phyloP scores from a whole-genome alignment of 2,329 filamentous ascomycete species.

The Hypoxylon sp. region DNA sequence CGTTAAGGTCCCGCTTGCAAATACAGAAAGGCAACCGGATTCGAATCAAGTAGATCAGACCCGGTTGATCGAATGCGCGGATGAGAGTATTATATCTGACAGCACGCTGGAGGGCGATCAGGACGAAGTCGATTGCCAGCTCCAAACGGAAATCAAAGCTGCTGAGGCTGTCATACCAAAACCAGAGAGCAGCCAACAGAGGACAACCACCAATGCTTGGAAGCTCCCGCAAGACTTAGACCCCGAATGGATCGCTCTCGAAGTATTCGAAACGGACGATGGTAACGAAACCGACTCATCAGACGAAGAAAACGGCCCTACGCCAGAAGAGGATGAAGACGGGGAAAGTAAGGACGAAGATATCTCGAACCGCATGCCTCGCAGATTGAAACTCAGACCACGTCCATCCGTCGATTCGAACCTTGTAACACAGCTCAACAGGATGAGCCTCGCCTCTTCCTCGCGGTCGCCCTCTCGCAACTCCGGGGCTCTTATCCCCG shows the following conservation, averaged over 20 bases:
- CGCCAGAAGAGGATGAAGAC: constrained; percentile 19
- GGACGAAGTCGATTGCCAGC: constrained; percentile 61
- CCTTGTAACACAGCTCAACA: constrained; percentile 51
- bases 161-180: constrained; percentile 6
- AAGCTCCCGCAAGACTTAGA: constrained; percentile 81
- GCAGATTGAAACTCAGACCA: constrained; percentile 31
- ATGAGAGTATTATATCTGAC: constrained; percentile 38
- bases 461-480: constrained; percentile 44
- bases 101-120: constrained; percentile 54
- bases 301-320: constrained; percentile 41
- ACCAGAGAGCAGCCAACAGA: constrained; percentile 10
- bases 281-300: constrained; percentile 52
- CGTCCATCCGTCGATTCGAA: constrained; percentile 49
- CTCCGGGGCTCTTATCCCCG: constrained; percentile 25
- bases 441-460: constrained; percentile 60
- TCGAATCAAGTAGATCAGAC: constrained; percentile 61
- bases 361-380: constrained; percentile 4
- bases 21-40: constrained; percentile 53
- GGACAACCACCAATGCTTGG: constrained; percentile 57
- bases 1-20: constrained; percentile 65
- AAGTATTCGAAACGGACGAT: constrained; percentile 79
- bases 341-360: constrained; percentile 23
- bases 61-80: constrained; percentile 34
- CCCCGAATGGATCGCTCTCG: constrained; percentile 90
- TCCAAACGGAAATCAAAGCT: constrained; percentile 55